Base-by-base conservation (phyloP, 2,329 filamentous ascomycete species). In the Cercospora sp. region DNA sequence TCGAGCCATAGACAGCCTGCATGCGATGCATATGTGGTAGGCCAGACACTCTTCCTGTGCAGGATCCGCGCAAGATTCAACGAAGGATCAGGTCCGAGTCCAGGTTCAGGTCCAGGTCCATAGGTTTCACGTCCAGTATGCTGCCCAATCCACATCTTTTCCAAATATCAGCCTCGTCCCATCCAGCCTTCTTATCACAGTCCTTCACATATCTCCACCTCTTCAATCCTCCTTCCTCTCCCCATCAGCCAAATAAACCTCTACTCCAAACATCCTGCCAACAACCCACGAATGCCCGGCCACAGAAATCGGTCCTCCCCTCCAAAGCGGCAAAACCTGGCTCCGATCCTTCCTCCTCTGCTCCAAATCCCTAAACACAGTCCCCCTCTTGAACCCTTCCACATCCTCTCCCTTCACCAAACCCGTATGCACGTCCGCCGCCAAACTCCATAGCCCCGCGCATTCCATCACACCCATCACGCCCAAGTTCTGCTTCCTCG, bases 321-420 rank as follows among this genome's bases (percentile, higher is more conserved):
- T 75, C 72, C 72, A 78, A 7, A 79, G 67, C 33, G 78, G 78
- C 72, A 79, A 60, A 9, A 79, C 77, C 69, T 79, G 74, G 23
- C 69, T 68, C 63, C 76, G 69, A 16, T 70, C 70, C 70, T 71
- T 76, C 66, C 77, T 72, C 67, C 77, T 72, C 65, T 57, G 63
- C 62, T 74, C 75, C 31, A 79, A 53, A 45, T 64, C 65, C 65
- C 72, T 70, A 60, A 78, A 75, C 51, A 79, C 45, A 55, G 70
- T 74, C 5, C 78, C 78, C 61, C 69, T 59, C 61, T 78, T 75
- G 64, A 78, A 79, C 7, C 67, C 67, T 53, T 75, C 73, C 31
- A 79, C 75, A 67, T 79, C 78, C 58, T 65, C 69, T 0, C 76
- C 77, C 31, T 64, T 74, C 55, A 79, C 68, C 51, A 69, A 42